Evolutionary conservation across 257 asterid genomes (phyloP).

Genomic region (Solanum clarkiae): DNA sequence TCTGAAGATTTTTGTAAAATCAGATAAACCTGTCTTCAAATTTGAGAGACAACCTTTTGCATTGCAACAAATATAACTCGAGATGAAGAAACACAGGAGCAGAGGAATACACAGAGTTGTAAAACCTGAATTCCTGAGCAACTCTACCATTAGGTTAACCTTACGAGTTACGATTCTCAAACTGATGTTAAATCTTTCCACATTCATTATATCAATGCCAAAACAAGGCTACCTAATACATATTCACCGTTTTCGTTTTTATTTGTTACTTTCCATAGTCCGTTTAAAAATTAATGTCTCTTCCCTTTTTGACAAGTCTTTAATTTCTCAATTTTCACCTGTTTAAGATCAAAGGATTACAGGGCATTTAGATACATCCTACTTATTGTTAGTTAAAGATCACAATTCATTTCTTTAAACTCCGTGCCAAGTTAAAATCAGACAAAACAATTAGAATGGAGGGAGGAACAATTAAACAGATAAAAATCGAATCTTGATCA

Average conservation of each 20-base stretch:
- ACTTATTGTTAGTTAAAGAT: neutral
- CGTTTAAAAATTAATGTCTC: neutral
- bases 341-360: too few relatives aligned
- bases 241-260: neutral
- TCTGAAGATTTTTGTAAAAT: neutral
- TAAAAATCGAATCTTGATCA: neutral
- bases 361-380: too few relatives aligned
- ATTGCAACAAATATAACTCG: neutral
- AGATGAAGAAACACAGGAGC: neutral
- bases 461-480: neutral
- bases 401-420: neutral
- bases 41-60: neutral
- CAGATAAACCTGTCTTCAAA: neutral
- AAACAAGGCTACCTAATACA: neutral
- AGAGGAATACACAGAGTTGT: neutral
- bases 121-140: neutral
- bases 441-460: neutral
- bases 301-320: neutral
- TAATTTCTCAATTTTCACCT: too few relatives aligned
- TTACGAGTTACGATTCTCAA: neutral
- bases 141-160: neutral
- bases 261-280: neutral
- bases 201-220: neutral
- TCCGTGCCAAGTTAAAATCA: neutral
- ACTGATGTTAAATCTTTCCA: neutral